Evolutionary conservation across 768 basidiomycete genomes (phyloP).

Genomic region (Lactifluus piperatus): DNA sequence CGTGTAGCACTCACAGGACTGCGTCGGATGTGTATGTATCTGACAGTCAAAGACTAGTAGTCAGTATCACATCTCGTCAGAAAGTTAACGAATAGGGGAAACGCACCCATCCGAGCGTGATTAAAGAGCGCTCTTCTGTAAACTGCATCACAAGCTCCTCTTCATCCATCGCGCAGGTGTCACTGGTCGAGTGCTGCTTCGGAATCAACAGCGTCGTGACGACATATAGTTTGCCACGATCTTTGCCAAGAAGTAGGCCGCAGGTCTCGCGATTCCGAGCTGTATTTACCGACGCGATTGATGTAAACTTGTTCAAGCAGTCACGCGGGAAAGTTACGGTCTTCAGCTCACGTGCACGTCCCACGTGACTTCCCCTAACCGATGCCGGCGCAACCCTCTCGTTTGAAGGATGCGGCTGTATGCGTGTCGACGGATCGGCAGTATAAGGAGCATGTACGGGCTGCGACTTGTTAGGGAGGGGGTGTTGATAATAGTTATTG

Average conservation of each 20-base stretch:
- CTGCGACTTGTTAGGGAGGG: conserved; percentile 17
- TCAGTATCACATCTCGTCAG: background rate
- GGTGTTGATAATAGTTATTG: conserved; percentile 16
- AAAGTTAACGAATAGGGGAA: background rate
- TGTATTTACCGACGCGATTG: conserved; percentile 74
- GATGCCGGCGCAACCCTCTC: conserved; percentile 26
- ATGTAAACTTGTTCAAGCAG: conserved; percentile 66
- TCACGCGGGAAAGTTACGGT: conserved; percentile 61
- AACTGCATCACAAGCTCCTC: conserved; percentile 83
- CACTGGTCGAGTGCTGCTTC: conserved; percentile 79
- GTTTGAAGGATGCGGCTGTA: conserved; percentile 26
- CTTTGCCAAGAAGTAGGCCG: conserved; percentile 72
- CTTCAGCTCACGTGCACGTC: conserved; percentile 43
- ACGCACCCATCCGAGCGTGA: conserved; percentile 88
- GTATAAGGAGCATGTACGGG: background rate
- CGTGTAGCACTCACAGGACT: conserved; percentile 53
- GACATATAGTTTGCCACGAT: conserved; percentile 46
- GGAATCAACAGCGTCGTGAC: conserved; percentile 84
- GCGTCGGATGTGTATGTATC: conserved; percentile 92
- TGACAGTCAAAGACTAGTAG: conserved; percentile 26
- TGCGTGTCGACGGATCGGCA: conserved; percentile 8
- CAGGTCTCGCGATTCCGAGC: conserved; percentile 77
- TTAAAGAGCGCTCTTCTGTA: conserved; percentile 69
- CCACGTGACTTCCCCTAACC: conserved; percentile 26
- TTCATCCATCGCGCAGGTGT: conserved; percentile 90